phyloP scores from a whole-genome alignment of 2,329 filamentous ascomycete species.

The Aspergillus sp. region DNA sequence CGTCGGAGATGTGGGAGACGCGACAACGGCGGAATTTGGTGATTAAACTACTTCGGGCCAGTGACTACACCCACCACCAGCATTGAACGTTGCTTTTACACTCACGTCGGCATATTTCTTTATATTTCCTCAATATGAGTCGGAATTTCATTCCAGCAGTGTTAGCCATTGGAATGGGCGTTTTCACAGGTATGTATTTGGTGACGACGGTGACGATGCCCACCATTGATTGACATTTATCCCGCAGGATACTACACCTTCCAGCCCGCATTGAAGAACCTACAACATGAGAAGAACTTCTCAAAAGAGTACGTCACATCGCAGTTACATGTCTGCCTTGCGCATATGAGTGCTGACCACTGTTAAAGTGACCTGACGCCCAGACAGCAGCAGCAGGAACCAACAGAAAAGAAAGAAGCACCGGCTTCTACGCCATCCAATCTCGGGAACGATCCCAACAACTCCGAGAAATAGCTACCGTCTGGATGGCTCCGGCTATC shows the following conservation, averaged over 20 bases:
- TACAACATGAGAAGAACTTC: conserved; percentile 24
- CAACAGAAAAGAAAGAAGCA: not conserved
- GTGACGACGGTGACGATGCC: too few relatives aligned
- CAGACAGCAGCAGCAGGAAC: not conserved
- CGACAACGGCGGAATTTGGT: conserved; percentile 18
- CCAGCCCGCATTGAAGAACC: conserved; percentile 34
- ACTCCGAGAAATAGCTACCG: not conserved
- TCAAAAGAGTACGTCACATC: conserved; percentile 6
- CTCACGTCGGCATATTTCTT: conserved; percentile 1
- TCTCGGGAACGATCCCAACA: not conserved
- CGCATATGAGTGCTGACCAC: conserved; percentile 1
- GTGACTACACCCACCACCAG: conserved; percentile 14
- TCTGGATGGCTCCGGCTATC: not conserved
- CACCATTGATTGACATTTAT: not conserved
- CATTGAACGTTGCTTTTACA: not conserved
- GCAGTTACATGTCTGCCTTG: not conserved
- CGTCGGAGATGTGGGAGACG: conserved; percentile 23
- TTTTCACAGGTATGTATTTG: conserved; percentile 29
- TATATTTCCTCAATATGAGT: conserved; percentile 23
- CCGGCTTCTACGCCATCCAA: not conserved
- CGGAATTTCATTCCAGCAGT: conserved; percentile 31
- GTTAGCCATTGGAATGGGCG: conserved; percentile 34
- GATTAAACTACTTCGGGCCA: conserved; percentile 6
- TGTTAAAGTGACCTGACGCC: not conserved
- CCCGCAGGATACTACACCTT: conserved; percentile 38